A percentile compares a stretch with the other conserved stretches of the same genome.
Conservation (phyloP, 2,329 filamentous ascomycete species). For the Fusarium subtropicale region DNA sequence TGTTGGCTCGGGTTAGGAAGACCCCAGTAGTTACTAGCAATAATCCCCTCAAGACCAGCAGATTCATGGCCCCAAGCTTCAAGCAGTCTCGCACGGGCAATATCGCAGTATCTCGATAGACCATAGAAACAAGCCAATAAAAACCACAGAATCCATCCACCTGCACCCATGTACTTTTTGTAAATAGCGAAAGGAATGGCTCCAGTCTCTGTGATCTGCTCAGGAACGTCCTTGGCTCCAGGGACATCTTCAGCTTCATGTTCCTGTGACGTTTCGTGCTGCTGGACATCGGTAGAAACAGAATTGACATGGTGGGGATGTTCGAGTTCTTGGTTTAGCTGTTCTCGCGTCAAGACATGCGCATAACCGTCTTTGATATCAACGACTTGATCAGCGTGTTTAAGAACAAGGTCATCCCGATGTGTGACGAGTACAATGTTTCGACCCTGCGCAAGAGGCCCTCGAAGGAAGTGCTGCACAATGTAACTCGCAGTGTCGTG, state of each 20-base stretch:
- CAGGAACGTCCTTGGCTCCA: slow-evolving; percentile 46
- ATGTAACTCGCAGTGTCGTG: slow-evolving; percentile 71
- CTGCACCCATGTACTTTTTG: slow-evolving; percentile 86
- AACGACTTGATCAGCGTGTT: slow-evolving; percentile 79
- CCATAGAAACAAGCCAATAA: slow-evolving; percentile 71
- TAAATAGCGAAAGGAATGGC: slow-evolving; percentile 82
- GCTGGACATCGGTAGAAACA: slow-evolving; percentile 18
- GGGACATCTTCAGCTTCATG: slow-evolving; percentile 45
- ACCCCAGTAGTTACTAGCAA: slow-evolving; percentile 44
- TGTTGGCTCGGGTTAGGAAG: slow-evolving; percentile 73
- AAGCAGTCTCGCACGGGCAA: slow-evolving; percentile 81
- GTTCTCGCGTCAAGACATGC: slow-evolving; percentile 59
- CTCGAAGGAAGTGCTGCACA: slow-evolving; percentile 70
- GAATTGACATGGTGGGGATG: slow-evolving; percentile 51
- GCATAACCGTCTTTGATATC: slow-evolving; percentile 73
- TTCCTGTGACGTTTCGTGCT: slow-evolving; percentile 48
- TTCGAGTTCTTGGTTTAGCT: slow-evolving; percentile 56
- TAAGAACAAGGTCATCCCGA: slow-evolving; percentile 79
- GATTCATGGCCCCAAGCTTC: slow-evolving; percentile 84
- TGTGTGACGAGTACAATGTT: slow-evolving; percentile 85
- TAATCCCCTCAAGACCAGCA: slow-evolving; percentile 35
- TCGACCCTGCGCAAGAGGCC: slow-evolving; percentile 69
- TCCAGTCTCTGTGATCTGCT: slow-evolving; percentile 63
- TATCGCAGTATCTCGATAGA: slow-evolving; percentile 71
- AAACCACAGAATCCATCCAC: slow-evolving; percentile 79